phyloP scores from a whole-genome alignment of 768 basidiomycete species.

The Kondoa malvinella region DNA sequence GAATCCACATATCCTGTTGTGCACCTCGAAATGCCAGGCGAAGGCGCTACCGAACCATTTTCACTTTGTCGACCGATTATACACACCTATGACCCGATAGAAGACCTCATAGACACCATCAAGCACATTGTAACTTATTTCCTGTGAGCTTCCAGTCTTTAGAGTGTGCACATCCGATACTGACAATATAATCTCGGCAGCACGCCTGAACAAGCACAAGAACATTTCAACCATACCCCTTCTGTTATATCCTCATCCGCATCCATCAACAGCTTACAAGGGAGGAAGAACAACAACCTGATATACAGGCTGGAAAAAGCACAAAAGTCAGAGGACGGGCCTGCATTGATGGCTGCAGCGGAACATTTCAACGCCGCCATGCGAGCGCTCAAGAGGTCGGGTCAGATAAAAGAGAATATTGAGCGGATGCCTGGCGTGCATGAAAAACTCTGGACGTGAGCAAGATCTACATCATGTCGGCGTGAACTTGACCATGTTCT shows the following conservation, averaged over 20 bases:
- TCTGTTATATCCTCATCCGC: slow-evolving; percentile 8
- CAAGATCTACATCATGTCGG: not conserved
- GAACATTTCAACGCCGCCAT: slow-evolving; percentile 20
- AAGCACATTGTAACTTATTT: slow-evolving; percentile 20
- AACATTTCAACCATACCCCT: slow-evolving; percentile 20
- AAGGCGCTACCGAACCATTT: not conserved
- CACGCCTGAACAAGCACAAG: slow-evolving; percentile 21
- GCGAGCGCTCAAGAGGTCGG: slow-evolving; percentile 15
- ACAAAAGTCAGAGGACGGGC: slow-evolving; percentile 19
- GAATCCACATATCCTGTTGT: not conserved
- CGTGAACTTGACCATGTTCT: no score
- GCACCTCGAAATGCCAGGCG: not conserved
- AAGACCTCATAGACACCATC: slow-evolving; percentile 23
- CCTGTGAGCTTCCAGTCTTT: slow-evolving; percentile 9
- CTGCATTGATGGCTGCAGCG: slow-evolving; percentile 18
- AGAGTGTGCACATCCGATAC: not conserved
- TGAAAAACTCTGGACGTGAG: slow-evolving; percentile 47
- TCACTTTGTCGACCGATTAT: not conserved
- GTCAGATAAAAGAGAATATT: slow-evolving; percentile 19
- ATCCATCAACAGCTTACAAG: not conserved
- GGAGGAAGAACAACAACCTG: slow-evolving; percentile 12
- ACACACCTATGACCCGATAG: slow-evolving; percentile 23
- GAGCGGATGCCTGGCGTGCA: slow-evolving; percentile 39
- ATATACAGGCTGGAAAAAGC: slow-evolving; percentile 24
- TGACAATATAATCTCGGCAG: not conserved